Percentiles rank a stretch among this genome's conserved stretches.
These are phyloP conservation scores for Aspergillus luchuensis DNA, from an alignment of 2,329 filamentous ascomycete genomes.

Conservation along the genomic window DNA sequence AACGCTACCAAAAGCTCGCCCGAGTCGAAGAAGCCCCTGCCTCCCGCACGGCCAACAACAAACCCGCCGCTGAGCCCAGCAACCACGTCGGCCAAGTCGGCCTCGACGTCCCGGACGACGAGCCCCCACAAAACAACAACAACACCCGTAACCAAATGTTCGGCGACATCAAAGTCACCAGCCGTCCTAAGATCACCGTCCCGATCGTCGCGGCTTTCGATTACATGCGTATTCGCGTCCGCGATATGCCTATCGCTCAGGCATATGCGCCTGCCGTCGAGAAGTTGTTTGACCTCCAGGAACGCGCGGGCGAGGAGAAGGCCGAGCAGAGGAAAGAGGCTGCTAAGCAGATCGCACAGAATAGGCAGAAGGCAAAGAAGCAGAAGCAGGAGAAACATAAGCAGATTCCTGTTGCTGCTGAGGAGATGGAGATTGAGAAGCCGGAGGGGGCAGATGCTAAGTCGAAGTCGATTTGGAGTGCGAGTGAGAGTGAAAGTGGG, in stretches of 20 bases:
- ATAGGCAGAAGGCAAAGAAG: constrained; percentile 21
- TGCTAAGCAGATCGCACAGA: constrained; percentile 22
- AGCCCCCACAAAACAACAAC: constrained; percentile 12
- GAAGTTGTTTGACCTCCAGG: constrained; percentile 51
- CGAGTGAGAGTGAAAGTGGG: constrained; percentile 40
- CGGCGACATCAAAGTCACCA: not conserved
- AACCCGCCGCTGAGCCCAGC: constrained; percentile 23
- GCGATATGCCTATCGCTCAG: constrained; percentile 60
- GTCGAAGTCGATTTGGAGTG: constrained; percentile 34
- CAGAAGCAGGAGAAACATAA: constrained; percentile 22
- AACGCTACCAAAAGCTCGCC: constrained; percentile 80
- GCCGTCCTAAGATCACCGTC: not conserved
- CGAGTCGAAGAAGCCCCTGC: not conserved
- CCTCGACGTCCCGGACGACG: constrained; percentile 29
- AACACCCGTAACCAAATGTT: constrained; percentile 10
- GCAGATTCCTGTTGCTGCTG: not conserved
- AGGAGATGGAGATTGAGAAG: constrained; percentile 6
- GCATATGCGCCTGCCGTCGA: constrained; percentile 59
- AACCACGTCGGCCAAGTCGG: not conserved
- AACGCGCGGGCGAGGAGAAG: constrained; percentile 34
- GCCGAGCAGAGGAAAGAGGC: constrained; percentile 26
- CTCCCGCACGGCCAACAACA: constrained; percentile 17
- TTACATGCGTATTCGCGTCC: constrained; percentile 63
- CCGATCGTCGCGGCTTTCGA: constrained; percentile 61
- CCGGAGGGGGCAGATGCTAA: not conserved